Evolutionary conservation across 192 early-diverging fungal genomes (phyloP), one percentile per base, ranked within the genome.

Genomic region (Coemansia sp.): DNA sequence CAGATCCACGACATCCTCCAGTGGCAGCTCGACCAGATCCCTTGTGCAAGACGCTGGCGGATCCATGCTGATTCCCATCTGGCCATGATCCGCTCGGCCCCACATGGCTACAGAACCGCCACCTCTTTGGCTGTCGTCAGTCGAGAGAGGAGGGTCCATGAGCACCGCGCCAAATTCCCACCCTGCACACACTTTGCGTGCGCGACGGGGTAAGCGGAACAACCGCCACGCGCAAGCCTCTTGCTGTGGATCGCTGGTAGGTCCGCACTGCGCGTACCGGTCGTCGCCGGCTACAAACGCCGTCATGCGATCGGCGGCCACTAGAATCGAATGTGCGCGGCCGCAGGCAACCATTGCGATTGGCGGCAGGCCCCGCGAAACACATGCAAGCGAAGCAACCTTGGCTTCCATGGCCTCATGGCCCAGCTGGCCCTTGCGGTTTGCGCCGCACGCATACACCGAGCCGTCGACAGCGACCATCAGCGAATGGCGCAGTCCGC

Each of bases 11-110:
- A 67, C 60, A 24, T 12, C 35, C 1, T 60, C 49, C 12, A 73
- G 30, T 30, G 30, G 35, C 26, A 48, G 66, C 52, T 26, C 51
- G 21, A 69, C 64, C 64, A 69, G 43, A 12, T 58, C 73, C 5
- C 68, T 59, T 30, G 34, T 75, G 51, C 16, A 60, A 0, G 18
- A 7, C 39, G 7, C 56, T 23, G 24, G 18, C 11, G 35, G 11
- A 21, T 23, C 9, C 14, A 14, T 45, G 16, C 20, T 53, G 14
- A 30, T 30, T 30, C 53, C 88, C 39, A 92, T 77, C 65, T 94
- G 93, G 23, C 87, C 87, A 64, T 91, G 87, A 67, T 94, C 91
- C 21, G 85, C 84, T 20, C 94, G 76, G 4, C 94, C 94, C 93
- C 92, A 93, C 56, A 86, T 81, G 0, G 75, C 62, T 18, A 90